Evolutionary conservation across 306 rosid genomes (phyloP).

Genomic region (Quercus berberidifolia): DNA sequence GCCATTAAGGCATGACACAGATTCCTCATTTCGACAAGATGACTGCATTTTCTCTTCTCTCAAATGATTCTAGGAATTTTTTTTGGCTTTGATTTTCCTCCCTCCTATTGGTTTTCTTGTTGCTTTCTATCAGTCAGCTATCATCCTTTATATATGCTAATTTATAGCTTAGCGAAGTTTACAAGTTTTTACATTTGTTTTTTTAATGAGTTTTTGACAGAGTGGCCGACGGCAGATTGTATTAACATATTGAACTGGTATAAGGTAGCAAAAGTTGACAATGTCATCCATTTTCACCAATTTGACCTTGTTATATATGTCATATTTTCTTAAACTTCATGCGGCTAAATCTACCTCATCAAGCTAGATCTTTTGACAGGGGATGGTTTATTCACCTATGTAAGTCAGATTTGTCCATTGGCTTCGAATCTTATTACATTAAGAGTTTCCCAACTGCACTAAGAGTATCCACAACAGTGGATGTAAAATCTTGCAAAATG

Average conservation of each 20-base stretch:
- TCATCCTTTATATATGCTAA: neutral
- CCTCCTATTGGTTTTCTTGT: conserved; percentile 13
- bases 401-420: neutral
- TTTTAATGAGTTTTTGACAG: conserved; percentile 4
- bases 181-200: conserved; percentile 9
- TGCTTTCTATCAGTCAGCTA: conserved; percentile 20
- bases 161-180: neutral
- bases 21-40: conserved; percentile 43
- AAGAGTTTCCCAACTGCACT: too few relatives aligned
- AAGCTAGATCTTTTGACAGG: neutral
- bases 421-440: too few relatives aligned
- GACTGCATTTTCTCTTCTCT: conserved; percentile 34
- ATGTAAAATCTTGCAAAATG: too few relatives aligned
- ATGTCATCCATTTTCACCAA: neutral
- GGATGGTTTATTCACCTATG: neutral
- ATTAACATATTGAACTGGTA: conserved; percentile 27
- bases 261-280: conserved; percentile 22
- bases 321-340: neutral
- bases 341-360: neutral
- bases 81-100: neutral
- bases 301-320: neutral
- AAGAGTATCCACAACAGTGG: fast-evolving
- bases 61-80: neutral
- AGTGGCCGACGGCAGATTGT: conserved; percentile 32
- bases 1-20: conserved; percentile 43